Conservation (phyloP, 129 eudicot species). For the Calendula officinalis region DNA sequence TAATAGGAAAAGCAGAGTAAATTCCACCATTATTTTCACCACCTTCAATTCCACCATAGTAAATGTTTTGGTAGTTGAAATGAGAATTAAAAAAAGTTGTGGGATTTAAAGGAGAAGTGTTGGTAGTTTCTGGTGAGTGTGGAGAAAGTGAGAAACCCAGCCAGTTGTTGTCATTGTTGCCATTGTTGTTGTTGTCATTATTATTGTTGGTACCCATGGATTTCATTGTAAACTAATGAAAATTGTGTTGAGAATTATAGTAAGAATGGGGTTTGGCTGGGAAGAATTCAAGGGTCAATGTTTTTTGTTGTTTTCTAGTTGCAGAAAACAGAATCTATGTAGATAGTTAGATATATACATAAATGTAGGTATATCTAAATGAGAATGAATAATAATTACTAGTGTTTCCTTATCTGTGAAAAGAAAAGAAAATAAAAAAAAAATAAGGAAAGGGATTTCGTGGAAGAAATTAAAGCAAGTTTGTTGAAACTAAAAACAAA, state of each 20-base stretch:
- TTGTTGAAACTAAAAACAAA: constrained; percentile 74
- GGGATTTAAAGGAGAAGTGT: constrained; percentile 27
- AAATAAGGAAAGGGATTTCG: not conserved
- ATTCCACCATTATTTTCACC: constrained; percentile 44
- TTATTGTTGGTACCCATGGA: constrained; percentile 38
- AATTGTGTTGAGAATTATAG: constrained; percentile 25
- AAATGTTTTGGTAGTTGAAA: constrained; percentile 50
- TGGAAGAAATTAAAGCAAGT: constrained; percentile 65
- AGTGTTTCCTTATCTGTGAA: constrained; percentile 16
- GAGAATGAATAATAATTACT: too few relatives aligned
- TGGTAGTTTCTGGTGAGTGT: constrained; percentile 32
- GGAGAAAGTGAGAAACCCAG: constrained; percentile 85
- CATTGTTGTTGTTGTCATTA: constrained; percentile 30
- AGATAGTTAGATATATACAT: constrained; percentile 11
- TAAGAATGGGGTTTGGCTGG: constrained; percentile 5
- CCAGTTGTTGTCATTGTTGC: constrained; percentile 50
- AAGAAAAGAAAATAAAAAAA: constrained; percentile 17
- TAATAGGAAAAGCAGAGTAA: constrained; percentile 47
- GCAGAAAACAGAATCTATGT: constrained; percentile 37
- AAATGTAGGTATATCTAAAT: not conserved
- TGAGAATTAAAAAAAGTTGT: constrained; percentile 29
- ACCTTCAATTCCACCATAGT: constrained; percentile 45
- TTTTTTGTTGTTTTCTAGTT: constrained; percentile 45
- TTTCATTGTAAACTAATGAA: constrained; percentile 48
- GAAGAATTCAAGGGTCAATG: constrained; percentile 16